Evolutionary conservation across 2,329 filamentous ascomycete species (phyloP).

Genomic region (Aspergillus fijiensis): DNA sequence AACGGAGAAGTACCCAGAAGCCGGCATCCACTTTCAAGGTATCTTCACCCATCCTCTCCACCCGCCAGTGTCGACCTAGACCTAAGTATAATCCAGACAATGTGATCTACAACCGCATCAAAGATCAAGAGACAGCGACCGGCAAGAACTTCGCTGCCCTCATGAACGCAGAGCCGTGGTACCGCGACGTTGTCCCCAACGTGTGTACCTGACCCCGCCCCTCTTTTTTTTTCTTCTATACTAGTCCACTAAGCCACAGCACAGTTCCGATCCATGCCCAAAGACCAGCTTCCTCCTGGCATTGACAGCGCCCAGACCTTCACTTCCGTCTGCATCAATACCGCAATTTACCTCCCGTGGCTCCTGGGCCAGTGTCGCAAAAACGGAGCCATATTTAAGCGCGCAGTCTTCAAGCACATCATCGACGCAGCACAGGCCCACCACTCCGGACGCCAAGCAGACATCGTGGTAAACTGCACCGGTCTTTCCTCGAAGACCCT

Average conservation of each 20-base stretch:
- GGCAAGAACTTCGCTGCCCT: constrained; percentile 65
- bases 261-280: constrained; percentile 60
- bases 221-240: no score
- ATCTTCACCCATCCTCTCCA: background rate
- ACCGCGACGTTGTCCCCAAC: constrained; percentile 65
- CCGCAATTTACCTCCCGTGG: constrained; percentile 79
- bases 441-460: constrained; percentile 56
- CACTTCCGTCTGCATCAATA: constrained; percentile 85
- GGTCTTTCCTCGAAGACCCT: constrained; percentile 68
- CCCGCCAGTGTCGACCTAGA: background rate
- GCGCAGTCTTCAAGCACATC: constrained; percentile 64
- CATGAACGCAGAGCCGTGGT: constrained; percentile 68
- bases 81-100: constrained; percentile 21
- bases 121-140: constrained; percentile 56
- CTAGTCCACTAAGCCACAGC: background rate
- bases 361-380: constrained; percentile 73
- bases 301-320: constrained; percentile 71
- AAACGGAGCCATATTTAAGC: constrained; percentile 65
- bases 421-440: constrained; percentile 59
- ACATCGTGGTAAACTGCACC: constrained; percentile 78
- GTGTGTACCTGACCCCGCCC: no score
- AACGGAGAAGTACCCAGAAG: constrained; percentile 64
- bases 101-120: constrained; percentile 56
- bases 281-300: constrained; percentile 58
- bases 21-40: constrained; percentile 75